Conservation (phyloP, 305 asterid species). For the Ilex paraguariensis region DNA sequence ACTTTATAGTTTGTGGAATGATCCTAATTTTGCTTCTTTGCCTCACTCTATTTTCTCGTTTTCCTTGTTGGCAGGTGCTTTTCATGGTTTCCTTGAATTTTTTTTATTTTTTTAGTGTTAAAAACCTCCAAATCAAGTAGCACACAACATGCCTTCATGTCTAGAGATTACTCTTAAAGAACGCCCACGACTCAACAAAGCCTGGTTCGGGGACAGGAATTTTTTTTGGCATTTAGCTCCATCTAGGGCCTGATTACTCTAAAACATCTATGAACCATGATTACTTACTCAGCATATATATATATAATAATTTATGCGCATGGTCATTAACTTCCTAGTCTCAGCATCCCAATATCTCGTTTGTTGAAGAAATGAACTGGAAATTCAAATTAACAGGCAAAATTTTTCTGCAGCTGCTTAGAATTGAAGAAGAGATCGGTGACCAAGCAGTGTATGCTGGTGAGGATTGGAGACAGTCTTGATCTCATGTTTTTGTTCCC, state of each 20-base stretch:
- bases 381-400: constrained; percentile 7
- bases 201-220: neutral
- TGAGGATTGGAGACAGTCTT: constrained; percentile 74
- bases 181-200: neutral
- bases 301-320: too few species aligned
- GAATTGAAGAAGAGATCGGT: constrained; percentile 92
- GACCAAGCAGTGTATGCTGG: constrained; percentile 75
- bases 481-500: constrained; percentile 7
- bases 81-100: too few species aligned
- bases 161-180: neutral
- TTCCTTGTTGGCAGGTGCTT: too few species aligned
- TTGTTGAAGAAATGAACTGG: neutral
- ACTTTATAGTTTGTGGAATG: too few species aligned
- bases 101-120: too few species aligned
- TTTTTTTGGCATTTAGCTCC: too few species aligned
- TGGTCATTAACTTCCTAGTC: neutral
- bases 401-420: constrained; percentile 53
- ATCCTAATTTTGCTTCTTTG: too few species aligned
- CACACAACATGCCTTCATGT: too few species aligned
- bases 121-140: too few species aligned
- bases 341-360: neutral
- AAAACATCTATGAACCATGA: neutral
- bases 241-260: too few species aligned
- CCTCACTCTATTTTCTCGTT: too few species aligned
- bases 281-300: too few species aligned